A percentile compares a stretch with the other conserved stretches of the same genome.
These are phyloP conservation scores for Astragalus glycyphyllos DNA, from an alignment of 306 rosid genomes.

Conservation along the genomic window DNA sequence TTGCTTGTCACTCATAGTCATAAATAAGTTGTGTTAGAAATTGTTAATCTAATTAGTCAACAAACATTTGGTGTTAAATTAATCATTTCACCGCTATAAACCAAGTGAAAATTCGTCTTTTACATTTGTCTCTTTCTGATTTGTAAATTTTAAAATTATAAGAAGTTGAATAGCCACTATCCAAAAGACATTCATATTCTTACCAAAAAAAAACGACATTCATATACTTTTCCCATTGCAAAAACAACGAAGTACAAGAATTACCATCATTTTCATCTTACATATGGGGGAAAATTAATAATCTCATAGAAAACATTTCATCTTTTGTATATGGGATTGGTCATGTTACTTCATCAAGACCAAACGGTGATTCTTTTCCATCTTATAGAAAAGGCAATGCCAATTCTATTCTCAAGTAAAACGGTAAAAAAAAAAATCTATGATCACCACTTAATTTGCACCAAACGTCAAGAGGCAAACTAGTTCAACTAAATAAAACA, in stretches of 20 bases:
- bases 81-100: not conserved
- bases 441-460: not conserved
- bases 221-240: not conserved
- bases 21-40: not conserved
- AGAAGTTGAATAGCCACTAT: not conserved
- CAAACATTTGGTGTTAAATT: not conserved
- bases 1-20: not conserved
- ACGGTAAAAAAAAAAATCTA: not conserved
- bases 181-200: conserved; percentile 5
- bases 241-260: not conserved
- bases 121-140: not conserved
- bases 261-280: too few species aligned
- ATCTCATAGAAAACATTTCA: not conserved
- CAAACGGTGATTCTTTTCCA: conserved; percentile 3
- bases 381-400: not conserved
- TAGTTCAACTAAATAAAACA: not conserved
- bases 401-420: not conserved
- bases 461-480: conserved; percentile 14
- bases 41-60: not conserved
- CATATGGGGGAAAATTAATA: not conserved
- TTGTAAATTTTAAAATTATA: conserved; percentile 2
- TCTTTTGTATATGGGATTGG: conserved; percentile 20
- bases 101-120: not conserved
- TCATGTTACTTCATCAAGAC: conserved; percentile 13
- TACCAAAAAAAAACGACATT: conserved; percentile 2